A percentile compares a stretch with the other conserved stretches of the same genome.
These are phyloP conservation scores for Tetrastigma voinierianum DNA, from an alignment of 164 flowering plant genomes.

Conservation along the genomic window DNA sequence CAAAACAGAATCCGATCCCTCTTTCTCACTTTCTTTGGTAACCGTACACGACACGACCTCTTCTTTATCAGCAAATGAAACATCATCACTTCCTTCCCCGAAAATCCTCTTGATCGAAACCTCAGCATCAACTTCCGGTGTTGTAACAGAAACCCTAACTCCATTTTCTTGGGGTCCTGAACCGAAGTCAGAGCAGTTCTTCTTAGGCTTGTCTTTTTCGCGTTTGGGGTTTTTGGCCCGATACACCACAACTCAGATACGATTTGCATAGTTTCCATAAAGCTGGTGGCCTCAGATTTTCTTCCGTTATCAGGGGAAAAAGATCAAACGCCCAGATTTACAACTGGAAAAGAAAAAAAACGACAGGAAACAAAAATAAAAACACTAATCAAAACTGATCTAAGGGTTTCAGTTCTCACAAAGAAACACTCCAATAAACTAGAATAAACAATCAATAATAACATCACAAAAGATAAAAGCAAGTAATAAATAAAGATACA, in stretches of 20 bases:
- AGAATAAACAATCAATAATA: not conserved
- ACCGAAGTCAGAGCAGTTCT: not conserved
- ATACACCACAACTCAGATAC: not conserved
- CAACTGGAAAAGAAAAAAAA: constrained; percentile 7
- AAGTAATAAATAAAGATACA: not conserved
- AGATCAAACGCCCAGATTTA: constrained; percentile 1
- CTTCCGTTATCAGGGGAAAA: not conserved
- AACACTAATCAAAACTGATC: not conserved
- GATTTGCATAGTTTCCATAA: constrained; percentile 24
- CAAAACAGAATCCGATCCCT: constrained; percentile 10
- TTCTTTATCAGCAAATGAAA: not conserved
- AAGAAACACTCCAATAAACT: not conserved
- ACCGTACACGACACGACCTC: not conserved
- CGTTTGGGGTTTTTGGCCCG: constrained; percentile 7
- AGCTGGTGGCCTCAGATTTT: not conserved
- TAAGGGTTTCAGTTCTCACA: constrained; percentile 5
- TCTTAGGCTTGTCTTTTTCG: constrained; percentile 7
- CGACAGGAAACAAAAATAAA: constrained; percentile 1
- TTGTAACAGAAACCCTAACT: constrained; percentile 14
- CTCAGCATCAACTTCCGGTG: constrained; percentile 12
- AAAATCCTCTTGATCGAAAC: not conserved
- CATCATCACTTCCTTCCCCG: not conserved
- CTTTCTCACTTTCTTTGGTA: not conserved
- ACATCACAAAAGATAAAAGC: not conserved
- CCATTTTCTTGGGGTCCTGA: constrained; percentile 19